A percentile compares a stretch with the other conserved stretches of the same genome.
phyloP scores from a whole-genome alignment of 2,329 filamentous ascomycete species.

The Blumeriella jaapii region DNA sequence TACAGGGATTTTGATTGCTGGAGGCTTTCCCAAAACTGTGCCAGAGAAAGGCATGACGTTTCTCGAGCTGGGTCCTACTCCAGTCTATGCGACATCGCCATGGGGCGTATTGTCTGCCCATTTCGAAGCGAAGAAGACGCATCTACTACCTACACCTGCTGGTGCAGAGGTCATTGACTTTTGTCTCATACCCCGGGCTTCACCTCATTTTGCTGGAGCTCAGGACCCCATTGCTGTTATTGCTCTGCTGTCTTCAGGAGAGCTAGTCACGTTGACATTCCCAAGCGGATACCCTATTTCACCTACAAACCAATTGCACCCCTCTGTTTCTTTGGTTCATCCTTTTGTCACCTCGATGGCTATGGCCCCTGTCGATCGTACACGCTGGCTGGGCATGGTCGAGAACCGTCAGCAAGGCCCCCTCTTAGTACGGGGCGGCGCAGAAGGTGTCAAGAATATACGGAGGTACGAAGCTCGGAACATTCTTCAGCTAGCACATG shows the following conservation, averaged over 20 bases:
- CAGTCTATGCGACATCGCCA: constrained; percentile 80
- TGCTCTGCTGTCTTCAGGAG: constrained; percentile 70
- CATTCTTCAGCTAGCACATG: constrained; percentile 76
- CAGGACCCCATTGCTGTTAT: constrained; percentile 86
- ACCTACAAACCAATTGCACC: constrained; percentile 84
- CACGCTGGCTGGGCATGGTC: constrained; percentile 81
- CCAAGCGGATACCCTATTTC: constrained; percentile 84
- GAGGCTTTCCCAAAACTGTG: constrained; percentile 58
- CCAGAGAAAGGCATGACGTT: constrained; percentile 72
- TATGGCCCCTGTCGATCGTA: constrained; percentile 64
- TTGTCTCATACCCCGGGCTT: constrained; percentile 68
- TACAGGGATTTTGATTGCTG: constrained; percentile 76
- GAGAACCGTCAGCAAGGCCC: constrained; percentile 74
- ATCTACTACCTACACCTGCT: constrained; percentile 62
- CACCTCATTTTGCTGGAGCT: constrained; percentile 76
- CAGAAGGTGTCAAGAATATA: constrained; percentile 54
- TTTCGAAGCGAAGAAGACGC: constrained; percentile 64
- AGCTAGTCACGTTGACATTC: constrained; percentile 82
- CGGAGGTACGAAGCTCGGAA: constrained; percentile 75
- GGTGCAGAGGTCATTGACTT: constrained; percentile 71
- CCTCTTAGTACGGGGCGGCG: constrained; percentile 66
- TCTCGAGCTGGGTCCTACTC: constrained; percentile 78
- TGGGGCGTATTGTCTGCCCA: constrained; percentile 76
- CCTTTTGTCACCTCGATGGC: constrained; percentile 70
- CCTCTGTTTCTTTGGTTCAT: constrained; percentile 78